Percentiles rank a stretch among this genome's conserved stretches.
Conservation (phyloP, 2,329 filamentous ascomycete species). For the Parafenestella ontariensis region DNA sequence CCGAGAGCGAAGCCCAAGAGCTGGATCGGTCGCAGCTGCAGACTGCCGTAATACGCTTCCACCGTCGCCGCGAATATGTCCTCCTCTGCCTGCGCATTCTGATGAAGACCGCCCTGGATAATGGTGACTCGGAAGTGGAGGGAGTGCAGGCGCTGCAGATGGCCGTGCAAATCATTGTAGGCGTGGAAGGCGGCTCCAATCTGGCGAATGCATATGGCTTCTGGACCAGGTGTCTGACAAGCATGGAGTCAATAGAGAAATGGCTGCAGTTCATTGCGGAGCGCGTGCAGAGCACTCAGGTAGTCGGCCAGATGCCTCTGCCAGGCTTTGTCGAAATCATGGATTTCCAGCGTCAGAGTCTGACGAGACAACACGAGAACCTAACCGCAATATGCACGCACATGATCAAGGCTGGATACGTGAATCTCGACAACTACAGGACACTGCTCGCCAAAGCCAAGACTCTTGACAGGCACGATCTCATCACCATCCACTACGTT, state of each 20-base stretch:
- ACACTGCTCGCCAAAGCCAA: slow-evolving; percentile 73
- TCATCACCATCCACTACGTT: slow-evolving; percentile 77
- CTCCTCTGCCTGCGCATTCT: slow-evolving; percentile 85
- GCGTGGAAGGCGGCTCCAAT: slow-evolving; percentile 63
- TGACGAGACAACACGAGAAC: slow-evolving; percentile 89
- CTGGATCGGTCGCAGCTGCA: slow-evolving; percentile 77
- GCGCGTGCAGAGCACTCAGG: slow-evolving; percentile 74
- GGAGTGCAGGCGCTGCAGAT: slow-evolving; percentile 29
- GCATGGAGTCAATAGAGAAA: slow-evolving; percentile 76
- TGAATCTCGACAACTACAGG: slow-evolving; percentile 74
- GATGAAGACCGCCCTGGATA: slow-evolving; percentile 69
- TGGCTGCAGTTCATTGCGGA: slow-evolving; percentile 81
- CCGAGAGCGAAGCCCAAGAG: slow-evolving; percentile 71
- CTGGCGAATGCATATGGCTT: slow-evolving; percentile 66
- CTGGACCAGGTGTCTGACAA: slow-evolving; percentile 75
- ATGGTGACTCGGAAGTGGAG: slow-evolving; percentile 33
- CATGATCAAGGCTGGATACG: slow-evolving; percentile 77
- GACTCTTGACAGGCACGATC: slow-evolving; percentile 78
- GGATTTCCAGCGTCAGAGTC: slow-evolving; percentile 78
- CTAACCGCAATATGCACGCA: slow-evolving; percentile 81
- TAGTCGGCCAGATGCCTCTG: slow-evolving; percentile 71
- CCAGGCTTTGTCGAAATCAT: slow-evolving; percentile 77
- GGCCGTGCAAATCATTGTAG: slow-evolving; percentile 52
- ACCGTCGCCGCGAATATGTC: slow-evolving; percentile 81
- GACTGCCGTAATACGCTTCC: slow-evolving; percentile 84